Base-by-base conservation (phyloP, 1,139 yeast genomes). In the Petasospora fabianii region DNA sequence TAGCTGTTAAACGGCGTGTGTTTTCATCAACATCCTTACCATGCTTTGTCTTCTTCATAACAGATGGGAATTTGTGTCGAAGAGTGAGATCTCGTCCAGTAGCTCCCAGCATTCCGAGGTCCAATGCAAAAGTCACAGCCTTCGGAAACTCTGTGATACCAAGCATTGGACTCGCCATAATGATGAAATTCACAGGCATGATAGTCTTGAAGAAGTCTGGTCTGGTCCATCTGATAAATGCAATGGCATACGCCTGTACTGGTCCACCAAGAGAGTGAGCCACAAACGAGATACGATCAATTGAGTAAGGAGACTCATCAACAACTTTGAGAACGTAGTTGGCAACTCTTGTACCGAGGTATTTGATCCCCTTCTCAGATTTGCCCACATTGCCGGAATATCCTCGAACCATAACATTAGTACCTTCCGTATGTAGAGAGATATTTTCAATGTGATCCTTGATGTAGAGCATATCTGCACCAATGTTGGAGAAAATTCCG, bases 251-350 rank as follows among this genome's bases (percentile, higher is more conserved):
- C 0, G 82, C 70, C 54, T 80, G 85, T 2, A 78, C 78, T 30
- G 77, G 67, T 0, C 86, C 86, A 32, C 86, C 86, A 24, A 80
- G 57, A 0, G 85, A 79, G 56, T 80, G 86, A 1, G 55, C 85
- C 18, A 80, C 62, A 51, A 80, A 79, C 1, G 85, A 79, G 7
- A 80, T 71, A 43, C 68, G 69, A 21, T 58, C 60, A 11, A 78
- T 75, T 34, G 64, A 63, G 34, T 56, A 59, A 29, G 62, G 59
- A 9, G 59, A 48, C 5, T 55, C 43, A 32, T 72, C 69, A 2
- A 75, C 66, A 18, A 73, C 58, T n/a, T 72, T 69, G 6, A 77
- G 55, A n/a, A 79, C 62, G 46, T 64, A 79, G 40, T 73, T 72
- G 0, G 79, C 85, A 20, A 78, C 76, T 34, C 81, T 58, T 47